Percentiles rank a stretch among this genome's conserved stretches.
Conservation (phyloP, 2,329 filamentous ascomycete species). For the Neoascochyta sp. region DNA sequence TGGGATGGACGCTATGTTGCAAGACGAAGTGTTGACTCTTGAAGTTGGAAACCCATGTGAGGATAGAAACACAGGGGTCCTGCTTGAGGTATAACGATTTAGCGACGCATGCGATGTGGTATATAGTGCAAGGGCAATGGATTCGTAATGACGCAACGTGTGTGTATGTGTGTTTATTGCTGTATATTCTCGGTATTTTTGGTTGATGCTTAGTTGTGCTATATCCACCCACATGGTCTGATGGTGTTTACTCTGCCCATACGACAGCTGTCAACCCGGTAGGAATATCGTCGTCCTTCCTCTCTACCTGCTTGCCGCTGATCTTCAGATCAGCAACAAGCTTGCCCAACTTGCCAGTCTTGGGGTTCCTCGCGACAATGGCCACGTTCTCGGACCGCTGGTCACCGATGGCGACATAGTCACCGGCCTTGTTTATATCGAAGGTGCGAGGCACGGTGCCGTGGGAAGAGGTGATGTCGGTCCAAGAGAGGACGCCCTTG, state of each 20-base stretch:
- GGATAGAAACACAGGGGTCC: no score
- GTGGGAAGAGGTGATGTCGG: conserved; percentile 29
- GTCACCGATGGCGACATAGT: conserved; percentile 32
- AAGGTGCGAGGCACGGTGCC: conserved; percentile 38
- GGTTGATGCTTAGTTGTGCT: no score
- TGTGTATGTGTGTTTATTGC: no score
- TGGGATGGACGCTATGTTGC: not conserved
- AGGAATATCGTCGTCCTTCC: no score
- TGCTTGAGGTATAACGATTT: no score
- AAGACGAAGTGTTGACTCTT: not conserved
- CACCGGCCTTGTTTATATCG: conserved; percentile 34
- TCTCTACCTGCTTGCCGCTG: no score
- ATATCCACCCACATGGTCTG: no score
- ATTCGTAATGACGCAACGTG: no score
- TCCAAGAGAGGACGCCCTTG: conserved; percentile 28
- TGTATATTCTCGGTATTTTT: no score
- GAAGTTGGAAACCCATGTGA: no score
- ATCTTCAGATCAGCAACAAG: conserved; percentile 27
- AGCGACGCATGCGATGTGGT: no score
- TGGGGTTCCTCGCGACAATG: conserved; percentile 28
- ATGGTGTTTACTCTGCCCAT: conserved; percentile 31
- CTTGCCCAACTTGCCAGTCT: conserved; percentile 27
- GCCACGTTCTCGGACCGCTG: conserved; percentile 34
- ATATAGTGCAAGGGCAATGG: no score
- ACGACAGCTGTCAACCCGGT: conserved; percentile 35